Evolutionary conservation across 1,139 yeast species (phyloP).

Genomic region (Taiozyma sp.): DNA sequence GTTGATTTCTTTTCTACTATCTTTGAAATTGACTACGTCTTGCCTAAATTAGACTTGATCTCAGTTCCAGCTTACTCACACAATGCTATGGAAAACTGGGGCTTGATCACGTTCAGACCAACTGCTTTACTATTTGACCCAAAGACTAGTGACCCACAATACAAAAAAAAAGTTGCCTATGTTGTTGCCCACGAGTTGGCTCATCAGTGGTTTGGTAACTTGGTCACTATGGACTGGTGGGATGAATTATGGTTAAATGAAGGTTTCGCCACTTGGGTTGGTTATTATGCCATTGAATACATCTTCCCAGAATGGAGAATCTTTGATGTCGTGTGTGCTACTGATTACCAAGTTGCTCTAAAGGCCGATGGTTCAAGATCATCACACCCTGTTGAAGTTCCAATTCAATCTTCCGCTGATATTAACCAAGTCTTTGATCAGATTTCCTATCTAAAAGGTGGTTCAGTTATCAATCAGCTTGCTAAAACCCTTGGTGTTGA

Average conservation of each 20-base stretch:
- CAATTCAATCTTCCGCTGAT: conserved; percentile 75
- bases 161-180: conserved; percentile 77
- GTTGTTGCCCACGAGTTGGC: conserved; percentile 90
- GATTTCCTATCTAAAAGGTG: conserved; percentile 80
- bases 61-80: conserved; percentile 82
- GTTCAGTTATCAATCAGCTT: conserved; percentile 74
- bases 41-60: conserved; percentile 79
- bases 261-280: conserved; percentile 92
- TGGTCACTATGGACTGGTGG: conserved; percentile 96
- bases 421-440: conserved; percentile 86
- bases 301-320: conserved; percentile 86
- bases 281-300: conserved; percentile 73
- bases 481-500: conserved; percentile 75
- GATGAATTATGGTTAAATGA: conserved; percentile 90
- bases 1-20: conserved; percentile 67
- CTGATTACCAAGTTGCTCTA: conserved; percentile 66
- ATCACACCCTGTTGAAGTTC: conserved; percentile 86
- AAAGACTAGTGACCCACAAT: conserved; percentile 58
- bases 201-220: conserved; percentile 91
- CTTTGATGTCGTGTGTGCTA: conserved; percentile 70
- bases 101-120: conserved; percentile 76
- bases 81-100: conserved; percentile 95
- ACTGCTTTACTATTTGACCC: conserved; percentile 71
- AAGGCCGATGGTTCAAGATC: conserved; percentile 70
- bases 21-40: conserved; percentile 70